Conservation (phyloP, 768 basidiomycete genomes). For the Mycena vitilis region DNA sequence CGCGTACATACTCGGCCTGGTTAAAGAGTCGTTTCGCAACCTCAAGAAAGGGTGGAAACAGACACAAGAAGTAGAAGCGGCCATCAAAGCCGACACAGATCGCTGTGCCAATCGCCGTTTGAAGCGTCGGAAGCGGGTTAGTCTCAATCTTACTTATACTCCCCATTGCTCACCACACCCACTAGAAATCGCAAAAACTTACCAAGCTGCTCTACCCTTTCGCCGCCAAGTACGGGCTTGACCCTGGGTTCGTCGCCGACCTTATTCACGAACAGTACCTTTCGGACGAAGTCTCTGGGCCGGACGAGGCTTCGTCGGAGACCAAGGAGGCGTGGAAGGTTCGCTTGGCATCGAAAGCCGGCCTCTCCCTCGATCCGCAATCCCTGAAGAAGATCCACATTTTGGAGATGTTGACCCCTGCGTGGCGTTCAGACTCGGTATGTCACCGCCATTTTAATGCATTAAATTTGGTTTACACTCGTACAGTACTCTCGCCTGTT, state of each 20-base stretch:
- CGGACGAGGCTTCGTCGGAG: not conserved
- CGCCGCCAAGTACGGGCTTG: too few species aligned
- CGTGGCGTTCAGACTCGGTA: slow-evolving; percentile 3
- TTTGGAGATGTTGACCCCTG: not conserved
- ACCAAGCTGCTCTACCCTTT: too few species aligned
- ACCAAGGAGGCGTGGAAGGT: not conserved
- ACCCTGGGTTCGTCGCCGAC: not conserved
- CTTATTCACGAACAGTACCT: not conserved
- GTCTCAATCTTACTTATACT: too few species aligned
- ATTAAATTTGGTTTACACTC: not conserved
- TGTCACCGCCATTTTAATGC: not conserved
- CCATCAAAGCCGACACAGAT: too few species aligned
- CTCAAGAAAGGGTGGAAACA: too few species aligned
- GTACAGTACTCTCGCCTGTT: not conserved
- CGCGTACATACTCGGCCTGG: too few species aligned
- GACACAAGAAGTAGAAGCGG: too few species aligned
- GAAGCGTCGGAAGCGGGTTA: too few species aligned
- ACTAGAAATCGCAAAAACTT: too few species aligned
- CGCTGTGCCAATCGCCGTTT: too few species aligned
- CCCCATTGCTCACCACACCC: too few species aligned
- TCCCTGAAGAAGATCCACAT: not conserved
- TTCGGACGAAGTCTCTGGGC: slow-evolving; percentile 18
- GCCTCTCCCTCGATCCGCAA: not conserved
- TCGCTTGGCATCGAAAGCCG: slow-evolving; percentile 2
- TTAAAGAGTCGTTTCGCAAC: too few species aligned